These are phyloP conservation scores for Amanita exitialis DNA, from an alignment of 768 basidiomycete species.

Conservation along the genomic window DNA sequence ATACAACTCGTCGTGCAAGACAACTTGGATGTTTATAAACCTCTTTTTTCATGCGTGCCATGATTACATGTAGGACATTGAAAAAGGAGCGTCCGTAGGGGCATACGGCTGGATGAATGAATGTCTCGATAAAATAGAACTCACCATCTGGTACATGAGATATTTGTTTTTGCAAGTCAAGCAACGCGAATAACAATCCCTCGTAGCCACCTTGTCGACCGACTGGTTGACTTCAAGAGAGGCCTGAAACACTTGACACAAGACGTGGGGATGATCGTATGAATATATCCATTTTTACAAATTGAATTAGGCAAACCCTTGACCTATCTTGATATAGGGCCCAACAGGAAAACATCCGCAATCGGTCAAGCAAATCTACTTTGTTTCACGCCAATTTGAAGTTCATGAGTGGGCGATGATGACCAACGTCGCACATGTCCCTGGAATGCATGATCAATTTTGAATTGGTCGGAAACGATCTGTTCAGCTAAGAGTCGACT, in stretches of 20 bases:
- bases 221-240: slow-evolving; percentile 31
- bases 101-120: slow-evolving; percentile 54
- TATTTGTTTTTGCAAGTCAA: slow-evolving; percentile 35
- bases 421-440: slow-evolving; percentile 72
- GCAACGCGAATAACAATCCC: slow-evolving; percentile 48
- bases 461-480: slow-evolving; percentile 10
- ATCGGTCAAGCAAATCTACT: slow-evolving; percentile 49
- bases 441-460: slow-evolving; percentile 22
- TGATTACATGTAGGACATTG: slow-evolving; percentile 72
- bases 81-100: slow-evolving; percentile 60
- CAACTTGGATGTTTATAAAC: too few relatives aligned
- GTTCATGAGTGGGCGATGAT: slow-evolving; percentile 50
- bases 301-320: background rate
- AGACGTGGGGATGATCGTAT: slow-evolving; percentile 60
- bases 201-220: slow-evolving; percentile 17
- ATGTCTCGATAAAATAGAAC: slow-evolving; percentile 12
- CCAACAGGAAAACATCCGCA: slow-evolving; percentile 53
- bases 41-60: slow-evolving; percentile 74
- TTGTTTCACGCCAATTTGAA: slow-evolving; percentile 35
- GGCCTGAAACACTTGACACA: slow-evolving; percentile 67
- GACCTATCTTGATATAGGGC: slow-evolving; percentile 48
- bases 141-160: slow-evolving; percentile 68
- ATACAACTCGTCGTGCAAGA: too few relatives aligned
- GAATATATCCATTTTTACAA: slow-evolving; percentile 23
- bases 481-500: slow-evolving; percentile 55